These are phyloP conservation scores for Thecaphora thlaspeos DNA, from an alignment of 1,284 basidiomycete species.

Conservation along the genomic window DNA sequence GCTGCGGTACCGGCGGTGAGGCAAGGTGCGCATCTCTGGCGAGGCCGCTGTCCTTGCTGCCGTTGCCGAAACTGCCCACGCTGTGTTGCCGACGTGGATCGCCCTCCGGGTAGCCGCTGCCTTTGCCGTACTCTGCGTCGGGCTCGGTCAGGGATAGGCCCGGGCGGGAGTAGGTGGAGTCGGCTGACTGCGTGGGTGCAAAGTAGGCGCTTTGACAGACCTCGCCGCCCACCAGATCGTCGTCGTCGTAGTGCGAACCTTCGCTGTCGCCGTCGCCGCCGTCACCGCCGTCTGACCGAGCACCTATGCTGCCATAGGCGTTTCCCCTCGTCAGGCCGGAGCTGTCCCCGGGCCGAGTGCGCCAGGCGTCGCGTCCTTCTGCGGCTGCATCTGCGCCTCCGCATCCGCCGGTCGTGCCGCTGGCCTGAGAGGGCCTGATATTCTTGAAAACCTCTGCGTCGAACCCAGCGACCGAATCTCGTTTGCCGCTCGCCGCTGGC, in stretches of 20 bases:
- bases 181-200: not conserved
- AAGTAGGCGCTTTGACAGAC: constrained; percentile 8
- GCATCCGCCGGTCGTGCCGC: no score
- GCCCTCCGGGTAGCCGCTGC: constrained; percentile 14
- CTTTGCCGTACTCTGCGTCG: constrained; percentile 1
- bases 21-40: no score
- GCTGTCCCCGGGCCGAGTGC: no score
- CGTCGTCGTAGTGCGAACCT: constrained; percentile 35
- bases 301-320: constrained; percentile 4
- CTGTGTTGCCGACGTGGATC: no score
- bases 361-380: no score
- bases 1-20: constrained; percentile 24
- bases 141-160: not conserved
- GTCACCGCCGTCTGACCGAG: not conserved
- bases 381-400: no score
- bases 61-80: no score
- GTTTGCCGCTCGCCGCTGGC: constrained; percentile 12
- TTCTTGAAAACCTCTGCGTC: constrained; percentile 23
- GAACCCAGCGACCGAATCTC: constrained; percentile 24
- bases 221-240: constrained; percentile 11
- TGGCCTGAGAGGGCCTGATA: constrained; percentile 13
- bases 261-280: constrained; percentile 18
- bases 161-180: no score
- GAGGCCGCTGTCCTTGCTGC: no score
- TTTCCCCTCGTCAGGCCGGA: no score